Evolutionary conservation across 352 stramenopile species (phyloP).

Genomic region (Phytopythium sindhum): DNA sequence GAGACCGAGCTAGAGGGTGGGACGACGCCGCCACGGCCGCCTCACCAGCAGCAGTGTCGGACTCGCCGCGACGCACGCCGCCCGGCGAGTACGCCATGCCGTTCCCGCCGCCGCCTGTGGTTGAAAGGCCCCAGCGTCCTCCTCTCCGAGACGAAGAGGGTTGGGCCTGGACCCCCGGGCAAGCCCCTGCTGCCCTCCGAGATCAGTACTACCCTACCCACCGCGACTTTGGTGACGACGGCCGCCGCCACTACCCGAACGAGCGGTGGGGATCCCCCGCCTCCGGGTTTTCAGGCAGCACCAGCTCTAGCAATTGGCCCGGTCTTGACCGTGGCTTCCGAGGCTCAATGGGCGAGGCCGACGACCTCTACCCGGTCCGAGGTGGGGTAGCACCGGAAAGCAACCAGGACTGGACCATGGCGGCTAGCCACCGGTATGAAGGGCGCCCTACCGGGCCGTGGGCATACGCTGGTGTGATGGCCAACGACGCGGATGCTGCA

Average conservation of each 20-base stretch:
- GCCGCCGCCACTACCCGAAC: not conserved
- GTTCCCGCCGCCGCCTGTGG: not conserved
- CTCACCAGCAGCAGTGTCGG: not conserved
- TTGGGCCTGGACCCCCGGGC: not conserved
- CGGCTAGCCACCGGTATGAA: not conserved
- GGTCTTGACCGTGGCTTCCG: not conserved
- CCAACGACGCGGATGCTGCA: not conserved
- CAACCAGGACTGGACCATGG: not conserved
- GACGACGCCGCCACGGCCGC: no score
- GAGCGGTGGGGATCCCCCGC: not conserved
- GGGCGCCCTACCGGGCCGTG: not conserved
- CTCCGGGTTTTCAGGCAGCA: not conserved
- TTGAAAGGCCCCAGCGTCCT: not conserved
- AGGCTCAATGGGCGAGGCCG: not conserved
- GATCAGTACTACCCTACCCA: not conserved
- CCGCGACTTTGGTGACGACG: not conserved
- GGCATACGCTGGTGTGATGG: not conserved
- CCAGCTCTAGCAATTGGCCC: not conserved
- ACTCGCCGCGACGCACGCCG: not conserved
- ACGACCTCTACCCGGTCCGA: not conserved
- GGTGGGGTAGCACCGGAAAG: not conserved
- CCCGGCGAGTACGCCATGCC: not conserved
- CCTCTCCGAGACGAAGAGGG: not conserved
- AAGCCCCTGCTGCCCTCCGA: not conserved
- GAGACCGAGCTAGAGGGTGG: not conserved